Percentiles rank a stretch among this genome's conserved stretches.
These are phyloP conservation scores for Oryza coarctata DNA, from an alignment of 176 grass and related monocot genomes.

Conservation along the genomic window DNA sequence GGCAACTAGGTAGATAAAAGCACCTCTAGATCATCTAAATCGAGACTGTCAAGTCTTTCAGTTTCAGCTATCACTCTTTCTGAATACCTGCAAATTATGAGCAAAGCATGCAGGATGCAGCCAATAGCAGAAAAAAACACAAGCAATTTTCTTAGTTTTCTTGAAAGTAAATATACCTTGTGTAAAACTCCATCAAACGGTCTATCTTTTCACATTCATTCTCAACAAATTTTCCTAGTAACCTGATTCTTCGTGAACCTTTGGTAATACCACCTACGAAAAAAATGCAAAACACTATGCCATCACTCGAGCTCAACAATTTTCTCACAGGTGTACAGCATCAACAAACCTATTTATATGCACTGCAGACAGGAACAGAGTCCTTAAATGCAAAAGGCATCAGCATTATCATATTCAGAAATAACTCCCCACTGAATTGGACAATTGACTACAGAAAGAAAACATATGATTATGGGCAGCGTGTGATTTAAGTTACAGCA, in stretches of 20 bases:
- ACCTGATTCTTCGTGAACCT: conserved; percentile 86
- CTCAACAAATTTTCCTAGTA: conserved; percentile 96
- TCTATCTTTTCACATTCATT: conserved; percentile 99
- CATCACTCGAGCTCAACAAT: no score
- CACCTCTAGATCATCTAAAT: conserved; percentile 94
- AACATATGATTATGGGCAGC: background rate
- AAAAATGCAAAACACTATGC: conserved; percentile 15
- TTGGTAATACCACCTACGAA: conserved; percentile 78
- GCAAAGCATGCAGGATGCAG: conserved; percentile 17
- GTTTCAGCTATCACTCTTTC: conserved; percentile 88
- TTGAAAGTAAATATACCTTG: conserved; percentile 45
- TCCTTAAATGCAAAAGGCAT: background rate
- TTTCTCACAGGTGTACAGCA: background rate
- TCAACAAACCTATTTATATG: conserved; percentile 11
- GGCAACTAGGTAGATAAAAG: conserved; percentile 10
- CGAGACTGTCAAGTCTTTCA: conserved; percentile 65
- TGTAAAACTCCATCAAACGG: conserved; percentile 86
- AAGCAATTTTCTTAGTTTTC: conserved; percentile 16
- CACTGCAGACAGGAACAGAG: background rate
- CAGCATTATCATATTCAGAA: background rate
- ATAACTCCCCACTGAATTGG: background rate
- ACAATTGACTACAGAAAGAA: background rate
- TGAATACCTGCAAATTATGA: conserved; percentile 65
- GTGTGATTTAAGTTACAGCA: conserved; percentile 7
- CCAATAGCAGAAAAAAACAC: background rate